Percentiles rank a stretch among this genome's conserved stretches.
Conservation (phyloP, 371 early-diverging fungal species). For the Mucor indicus region DNA sequence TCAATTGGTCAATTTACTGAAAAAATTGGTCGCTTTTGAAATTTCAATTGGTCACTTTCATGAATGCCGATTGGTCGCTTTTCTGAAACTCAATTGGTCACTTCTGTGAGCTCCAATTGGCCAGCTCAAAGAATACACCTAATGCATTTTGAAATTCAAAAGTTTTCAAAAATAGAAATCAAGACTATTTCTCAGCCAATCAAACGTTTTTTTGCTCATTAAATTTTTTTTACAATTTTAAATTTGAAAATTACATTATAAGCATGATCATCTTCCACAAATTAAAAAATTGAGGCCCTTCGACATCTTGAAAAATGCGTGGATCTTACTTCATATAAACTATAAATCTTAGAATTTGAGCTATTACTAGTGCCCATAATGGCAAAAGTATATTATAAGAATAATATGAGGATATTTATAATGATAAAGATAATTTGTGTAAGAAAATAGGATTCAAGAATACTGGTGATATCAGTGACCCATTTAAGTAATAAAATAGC, state of each 20-base stretch:
- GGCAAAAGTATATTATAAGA: not conserved
- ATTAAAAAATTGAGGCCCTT: constrained; percentile 4
- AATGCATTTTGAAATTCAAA: no score
- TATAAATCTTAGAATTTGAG: constrained; percentile 5
- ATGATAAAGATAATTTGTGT: not conserved
- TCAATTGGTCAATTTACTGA: no score
- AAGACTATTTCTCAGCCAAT: no score
- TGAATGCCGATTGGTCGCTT: no score
- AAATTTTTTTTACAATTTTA: constrained; percentile 6
- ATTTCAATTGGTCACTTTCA: no score
- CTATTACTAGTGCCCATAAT: no score
- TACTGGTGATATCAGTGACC: not conserved
- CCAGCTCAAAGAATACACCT: no score
- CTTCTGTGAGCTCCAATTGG: no score
- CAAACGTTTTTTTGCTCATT: no score
- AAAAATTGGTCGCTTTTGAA: no score
- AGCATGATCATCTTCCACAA: not conserved
- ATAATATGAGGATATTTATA: not conserved
- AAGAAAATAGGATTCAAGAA: not conserved
- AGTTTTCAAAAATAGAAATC: no score
- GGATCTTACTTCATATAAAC: constrained; percentile 1
- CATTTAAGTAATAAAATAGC: not conserved
- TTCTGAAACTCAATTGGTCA: no score
- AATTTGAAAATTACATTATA: constrained; percentile 5
- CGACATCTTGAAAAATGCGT: constrained; percentile 1